phyloP scores from a whole-genome alignment of 306 rosid genomes.

The Alnus glutinosa region DNA sequence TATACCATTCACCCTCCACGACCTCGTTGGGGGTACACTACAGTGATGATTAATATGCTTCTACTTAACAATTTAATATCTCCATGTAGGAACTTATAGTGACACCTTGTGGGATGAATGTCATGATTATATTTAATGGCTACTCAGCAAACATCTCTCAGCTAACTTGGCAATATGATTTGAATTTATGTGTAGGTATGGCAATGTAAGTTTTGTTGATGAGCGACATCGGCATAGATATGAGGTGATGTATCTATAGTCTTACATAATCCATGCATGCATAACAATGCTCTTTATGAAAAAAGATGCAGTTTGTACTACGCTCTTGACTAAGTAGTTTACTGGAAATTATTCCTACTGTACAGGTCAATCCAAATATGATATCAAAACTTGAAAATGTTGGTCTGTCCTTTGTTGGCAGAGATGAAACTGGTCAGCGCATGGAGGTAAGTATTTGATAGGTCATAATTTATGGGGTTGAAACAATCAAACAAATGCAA shows the following conservation, averaged over 20 bases:
- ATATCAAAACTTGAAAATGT: conserved; percentile 70
- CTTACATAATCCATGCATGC: background rate
- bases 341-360: conserved; percentile 20
- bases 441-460: conserved; percentile 60
- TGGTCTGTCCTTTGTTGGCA: conserved; percentile 82
- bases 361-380: conserved; percentile 88
- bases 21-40: conserved; percentile 5
- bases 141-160: conserved; percentile 12
- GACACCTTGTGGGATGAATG: background rate
- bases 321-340: background rate
- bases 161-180: conserved; percentile 9
- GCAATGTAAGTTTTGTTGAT: conserved; percentile 55
- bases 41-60: conserved; percentile 20
- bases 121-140: background rate
- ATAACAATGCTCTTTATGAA: background rate
- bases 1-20: conserved; percentile 2
- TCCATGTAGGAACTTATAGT: background rate
- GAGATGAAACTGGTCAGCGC: conserved; percentile 73
- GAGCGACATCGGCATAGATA: conserved; percentile 93
- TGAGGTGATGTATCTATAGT: conserved; percentile 50
- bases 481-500: background rate
- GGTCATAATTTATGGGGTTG: background rate
- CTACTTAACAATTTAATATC: background rate
- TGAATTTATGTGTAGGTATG: conserved; percentile 55
- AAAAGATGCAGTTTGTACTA: background rate